Evolutionary conservation across 768 basidiomycete genomes (phyloP).

Genomic region (Xerocomellus chrysenteron): DNA sequence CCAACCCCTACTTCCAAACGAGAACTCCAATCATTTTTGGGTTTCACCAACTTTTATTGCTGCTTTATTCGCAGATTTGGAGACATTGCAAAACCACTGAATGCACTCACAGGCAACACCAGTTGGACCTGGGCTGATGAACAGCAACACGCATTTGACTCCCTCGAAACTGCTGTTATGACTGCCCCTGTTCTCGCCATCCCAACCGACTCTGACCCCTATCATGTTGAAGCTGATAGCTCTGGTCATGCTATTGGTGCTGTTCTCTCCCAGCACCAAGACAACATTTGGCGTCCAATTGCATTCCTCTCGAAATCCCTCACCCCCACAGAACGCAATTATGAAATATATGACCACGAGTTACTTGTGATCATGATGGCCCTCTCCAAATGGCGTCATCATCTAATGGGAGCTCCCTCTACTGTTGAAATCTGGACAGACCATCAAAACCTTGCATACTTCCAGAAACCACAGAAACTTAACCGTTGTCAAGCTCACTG

Average conservation of each 20-base stretch:
- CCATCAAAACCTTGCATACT: conserved; percentile 44
- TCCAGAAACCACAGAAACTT: conserved; percentile 37
- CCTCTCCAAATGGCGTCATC: conserved; percentile 32
- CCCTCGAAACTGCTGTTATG: neutral
- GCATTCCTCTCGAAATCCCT: conserved; percentile 38
- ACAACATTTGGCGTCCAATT: conserved; percentile 43
- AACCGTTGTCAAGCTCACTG: conserved; percentile 44
- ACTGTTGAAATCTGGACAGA: conserved; percentile 18
- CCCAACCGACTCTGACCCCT: neutral
- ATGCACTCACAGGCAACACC: too few relatives aligned
- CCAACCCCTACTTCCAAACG: conserved; percentile 30
- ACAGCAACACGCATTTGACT: neutral
- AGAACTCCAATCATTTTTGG: conserved; percentile 41
- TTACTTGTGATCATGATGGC: conserved; percentile 45
- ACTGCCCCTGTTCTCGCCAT: neutral
- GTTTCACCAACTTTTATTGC: conserved; percentile 25
- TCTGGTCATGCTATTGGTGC: neutral
- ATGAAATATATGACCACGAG: conserved; percentile 32
- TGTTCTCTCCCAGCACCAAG: neutral
- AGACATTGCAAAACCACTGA: conserved; percentile 20
- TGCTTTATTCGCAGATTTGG: conserved; percentile 35
- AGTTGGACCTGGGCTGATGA: neutral
- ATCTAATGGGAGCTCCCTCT: neutral
- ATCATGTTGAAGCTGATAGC: neutral
- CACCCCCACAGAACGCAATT: conserved; percentile 44